Percentiles rank a stretch among this genome's conserved stretches.
phyloP scores from a whole-genome alignment of 371 early-diverging fungal genomes.

The Syncephalastrum racemosum region DNA sequence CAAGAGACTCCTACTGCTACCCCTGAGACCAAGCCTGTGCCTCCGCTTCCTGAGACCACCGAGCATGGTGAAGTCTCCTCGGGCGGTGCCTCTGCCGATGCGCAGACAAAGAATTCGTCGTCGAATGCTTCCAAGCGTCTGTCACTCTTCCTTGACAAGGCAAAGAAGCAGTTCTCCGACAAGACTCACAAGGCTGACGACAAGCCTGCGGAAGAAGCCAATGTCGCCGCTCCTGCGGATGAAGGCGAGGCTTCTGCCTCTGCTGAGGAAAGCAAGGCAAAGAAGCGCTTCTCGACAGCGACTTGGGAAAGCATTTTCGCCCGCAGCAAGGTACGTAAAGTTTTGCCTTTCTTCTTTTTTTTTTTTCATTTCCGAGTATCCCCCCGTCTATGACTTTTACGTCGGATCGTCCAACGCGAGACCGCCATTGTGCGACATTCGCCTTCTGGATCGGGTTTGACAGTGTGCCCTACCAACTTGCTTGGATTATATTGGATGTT shows the following conservation, averaged over 20 bases:
- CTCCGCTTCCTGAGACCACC: conserved; percentile 12
- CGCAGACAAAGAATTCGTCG: too few relatives aligned
- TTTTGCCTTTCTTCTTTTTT: conserved; percentile 5
- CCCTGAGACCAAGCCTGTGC: conserved; percentile 17
- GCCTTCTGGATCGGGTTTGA: too few relatives aligned
- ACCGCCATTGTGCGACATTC: too few relatives aligned
- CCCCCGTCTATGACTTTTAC: neutral
- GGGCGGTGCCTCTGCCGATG: too few relatives aligned
- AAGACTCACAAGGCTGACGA: conserved; percentile 18
- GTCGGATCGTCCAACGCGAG: too few relatives aligned
- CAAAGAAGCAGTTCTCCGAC: conserved; percentile 26
- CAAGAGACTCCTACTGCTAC: conserved; percentile 3
- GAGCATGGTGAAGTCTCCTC: too few relatives aligned
- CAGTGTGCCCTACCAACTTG: too few relatives aligned
- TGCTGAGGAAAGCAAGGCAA: conserved; percentile 7
- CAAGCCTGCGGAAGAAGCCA: neutral
- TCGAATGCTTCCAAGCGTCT: conserved; percentile 18
- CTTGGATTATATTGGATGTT: too few relatives aligned
- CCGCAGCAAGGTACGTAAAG: conserved; percentile 26
- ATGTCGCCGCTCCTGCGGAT: conserved; percentile 3
- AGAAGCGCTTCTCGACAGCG: conserved; percentile 21
- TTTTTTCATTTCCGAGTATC: neutral
- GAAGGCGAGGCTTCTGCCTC: conserved; percentile 8
- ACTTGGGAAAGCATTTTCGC: conserved; percentile 14
- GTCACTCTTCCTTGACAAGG: conserved; percentile 24